These are phyloP conservation scores for Aspergillus spinulosporus DNA, from an alignment of 2,329 filamentous ascomycete genomes.

Conservation along the genomic window DNA sequence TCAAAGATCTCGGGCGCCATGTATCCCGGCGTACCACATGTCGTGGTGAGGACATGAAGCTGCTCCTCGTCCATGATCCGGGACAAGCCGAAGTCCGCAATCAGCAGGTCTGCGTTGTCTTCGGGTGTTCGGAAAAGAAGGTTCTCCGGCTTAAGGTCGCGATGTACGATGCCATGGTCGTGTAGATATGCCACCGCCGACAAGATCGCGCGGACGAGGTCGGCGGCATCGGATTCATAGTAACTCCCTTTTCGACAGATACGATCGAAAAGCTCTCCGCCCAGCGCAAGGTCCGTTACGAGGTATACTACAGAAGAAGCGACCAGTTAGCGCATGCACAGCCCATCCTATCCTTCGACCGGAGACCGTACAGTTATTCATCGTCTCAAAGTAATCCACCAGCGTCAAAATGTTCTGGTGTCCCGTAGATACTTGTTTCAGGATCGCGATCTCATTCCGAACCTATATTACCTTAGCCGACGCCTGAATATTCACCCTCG, in stretches of 20 bases:
- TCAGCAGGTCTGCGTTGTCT: conserved; percentile 94
- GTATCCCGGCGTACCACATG: conserved; percentile 95
- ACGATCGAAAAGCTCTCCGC: conserved; percentile 95
- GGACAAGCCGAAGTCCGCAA: conserved; percentile 93
- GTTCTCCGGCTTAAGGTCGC: conserved; percentile 97
- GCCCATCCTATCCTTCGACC: background rate
- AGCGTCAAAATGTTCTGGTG: conserved; percentile 97
- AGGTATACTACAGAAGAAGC: conserved; percentile 68
- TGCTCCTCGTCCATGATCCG: conserved; percentile 99
- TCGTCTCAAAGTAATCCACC: conserved; percentile 98
- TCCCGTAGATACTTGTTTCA: conserved; percentile 98
- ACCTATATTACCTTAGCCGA: conserved; percentile 57
- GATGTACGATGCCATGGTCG: conserved; percentile 97
- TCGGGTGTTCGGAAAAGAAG: conserved; percentile 94
- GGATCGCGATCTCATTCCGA: conserved; percentile 94
- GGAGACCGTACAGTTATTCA: conserved; percentile 76
- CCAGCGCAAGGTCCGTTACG: conserved; percentile 92
- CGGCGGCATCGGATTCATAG: conserved; percentile 94
- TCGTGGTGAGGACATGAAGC: conserved; percentile 96
- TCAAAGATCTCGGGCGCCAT: conserved; percentile 99
- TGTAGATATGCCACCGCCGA: conserved; percentile 98
- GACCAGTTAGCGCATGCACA: conserved; percentile 19
- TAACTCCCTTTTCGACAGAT: conserved; percentile 99
- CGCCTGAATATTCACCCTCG: conserved; percentile 12
- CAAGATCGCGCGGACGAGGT: conserved; percentile 89